A percentile compares a stretch with the other conserved stretches of the same genome.
phyloP scores from a whole-genome alignment of 2,329 filamentous ascomycete genomes.

The Fusarium subtropicale region DNA sequence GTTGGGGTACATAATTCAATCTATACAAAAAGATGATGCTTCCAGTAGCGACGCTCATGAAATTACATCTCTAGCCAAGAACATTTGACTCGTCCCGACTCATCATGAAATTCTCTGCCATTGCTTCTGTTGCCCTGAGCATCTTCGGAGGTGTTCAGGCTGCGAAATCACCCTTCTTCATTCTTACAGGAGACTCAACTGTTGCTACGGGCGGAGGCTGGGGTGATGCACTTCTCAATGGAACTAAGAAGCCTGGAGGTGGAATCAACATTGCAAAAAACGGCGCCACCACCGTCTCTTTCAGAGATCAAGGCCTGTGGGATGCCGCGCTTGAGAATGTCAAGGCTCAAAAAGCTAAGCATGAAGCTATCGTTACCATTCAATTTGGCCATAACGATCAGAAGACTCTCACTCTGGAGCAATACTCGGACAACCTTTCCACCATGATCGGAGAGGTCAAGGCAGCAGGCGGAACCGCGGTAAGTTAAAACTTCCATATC shows the following conservation, averaged over 20 bases:
- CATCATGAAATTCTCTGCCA: neutral
- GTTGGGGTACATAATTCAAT: neutral
- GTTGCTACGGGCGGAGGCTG: slow-evolving; percentile 12
- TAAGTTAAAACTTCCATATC: neutral
- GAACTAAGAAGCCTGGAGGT: neutral
- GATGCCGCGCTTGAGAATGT: neutral
- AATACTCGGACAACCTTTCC: slow-evolving; percentile 15
- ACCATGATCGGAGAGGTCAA: slow-evolving; percentile 10
- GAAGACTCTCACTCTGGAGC: slow-evolving; percentile 18
- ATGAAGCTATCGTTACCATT: slow-evolving; percentile 20
- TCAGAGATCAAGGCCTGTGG: slow-evolving; percentile 13
- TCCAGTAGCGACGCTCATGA: neutral
- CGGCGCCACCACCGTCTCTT: slow-evolving; percentile 17
- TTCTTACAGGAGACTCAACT: slow-evolving; percentile 21
- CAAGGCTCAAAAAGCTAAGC: neutral
- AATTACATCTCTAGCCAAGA: accelerated
- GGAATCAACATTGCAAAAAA: slow-evolving; percentile 25
- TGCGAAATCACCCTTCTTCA: slow-evolving; percentile 11
- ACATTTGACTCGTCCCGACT: neutral
- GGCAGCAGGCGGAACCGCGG: slow-evolving; percentile 15
- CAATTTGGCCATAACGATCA: slow-evolving; percentile 24
- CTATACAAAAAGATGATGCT: neutral
- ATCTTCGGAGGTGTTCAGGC: slow-evolving; percentile 2
- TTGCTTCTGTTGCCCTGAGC: neutral
- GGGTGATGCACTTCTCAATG: slow-evolving; percentile 13